Percentiles rank a stretch among this genome's conserved stretches.
Conservation (phyloP, 495 filamentous ascomycete genomes). For the Podospora pseudoanserina region DNA sequence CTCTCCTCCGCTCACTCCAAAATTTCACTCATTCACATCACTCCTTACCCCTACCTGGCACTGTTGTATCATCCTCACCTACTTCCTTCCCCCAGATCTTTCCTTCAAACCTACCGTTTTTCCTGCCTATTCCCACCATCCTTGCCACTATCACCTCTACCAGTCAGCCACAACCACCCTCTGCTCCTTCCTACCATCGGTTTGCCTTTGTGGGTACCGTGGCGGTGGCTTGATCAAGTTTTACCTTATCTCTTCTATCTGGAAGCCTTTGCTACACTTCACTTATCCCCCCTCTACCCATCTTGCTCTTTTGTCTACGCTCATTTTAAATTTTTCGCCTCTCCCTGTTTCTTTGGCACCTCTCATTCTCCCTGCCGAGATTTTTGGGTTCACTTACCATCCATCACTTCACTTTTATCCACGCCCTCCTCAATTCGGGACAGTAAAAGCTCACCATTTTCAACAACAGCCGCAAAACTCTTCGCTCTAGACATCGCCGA, state of each 20-base stretch:
- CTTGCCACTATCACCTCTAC: neutral
- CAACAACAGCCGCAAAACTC: neutral
- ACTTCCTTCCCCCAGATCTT: neutral
- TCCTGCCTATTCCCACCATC: neutral
- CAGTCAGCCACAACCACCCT: neutral
- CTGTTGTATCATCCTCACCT: neutral
- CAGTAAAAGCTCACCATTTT: neutral
- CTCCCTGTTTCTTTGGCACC: neutral
- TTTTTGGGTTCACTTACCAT: neutral
- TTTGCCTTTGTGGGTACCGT: neutral
- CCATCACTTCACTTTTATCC: neutral
- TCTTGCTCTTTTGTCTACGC: neutral
- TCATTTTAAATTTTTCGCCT: neutral
- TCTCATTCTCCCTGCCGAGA: neutral
- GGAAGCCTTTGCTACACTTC: neutral
- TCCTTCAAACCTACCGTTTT: neutral
- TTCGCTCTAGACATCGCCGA: neutral
- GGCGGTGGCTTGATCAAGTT: neutral
- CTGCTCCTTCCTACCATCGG: neutral
- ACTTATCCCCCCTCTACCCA: neutral
- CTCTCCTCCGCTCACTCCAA: no score
- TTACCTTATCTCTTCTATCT: neutral
- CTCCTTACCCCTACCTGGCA: no score
- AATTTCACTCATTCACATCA: neutral
- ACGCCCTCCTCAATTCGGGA: neutral